Conservation (phyloP, 495 filamentous ascomycete species). For the Haplographium delicatum region DNA sequence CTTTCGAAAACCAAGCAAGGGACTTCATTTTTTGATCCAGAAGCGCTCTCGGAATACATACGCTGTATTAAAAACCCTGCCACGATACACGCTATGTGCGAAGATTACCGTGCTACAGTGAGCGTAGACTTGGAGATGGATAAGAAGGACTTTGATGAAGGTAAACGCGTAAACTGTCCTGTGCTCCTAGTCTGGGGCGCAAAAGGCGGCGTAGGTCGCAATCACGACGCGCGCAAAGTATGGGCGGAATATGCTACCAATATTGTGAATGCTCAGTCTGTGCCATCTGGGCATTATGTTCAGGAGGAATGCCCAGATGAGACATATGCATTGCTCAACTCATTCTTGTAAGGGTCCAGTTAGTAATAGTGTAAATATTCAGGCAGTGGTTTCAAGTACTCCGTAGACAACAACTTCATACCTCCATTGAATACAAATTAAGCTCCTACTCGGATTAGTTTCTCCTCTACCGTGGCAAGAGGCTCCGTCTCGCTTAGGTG, state of each 20-base stretch:
- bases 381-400: too few species aligned
- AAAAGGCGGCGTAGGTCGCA: conserved; percentile 30
- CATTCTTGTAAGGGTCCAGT: too few species aligned
- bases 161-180: conserved; percentile 31
- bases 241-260: conserved; percentile 29
- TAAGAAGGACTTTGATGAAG: conserved; percentile 26
- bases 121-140: conserved; percentile 32
- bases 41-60: conserved; percentile 6
- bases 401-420: too few species aligned
- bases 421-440: too few species aligned
- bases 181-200: conserved; percentile 32
- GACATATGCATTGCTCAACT: too few species aligned
- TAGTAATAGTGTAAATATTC: too few species aligned
- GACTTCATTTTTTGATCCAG: conserved; percentile 25
- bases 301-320: too few species aligned
- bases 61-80: conserved; percentile 21
- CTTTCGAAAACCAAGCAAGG: conserved; percentile 21
- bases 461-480: too few species aligned
- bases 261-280: conserved; percentile 16
- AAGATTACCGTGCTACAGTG: conserved; percentile 36
- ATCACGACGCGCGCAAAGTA: conserved; percentile 32
- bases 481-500: too few species aligned
- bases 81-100: conserved; percentile 34
- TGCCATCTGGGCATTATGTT: conserved; percentile 38
- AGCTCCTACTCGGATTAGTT: too few species aligned